Percentiles rank a stretch among this genome's conserved stretches.
Evolutionary conservation across 2,329 filamentous ascomycete genomes (phyloP).

Genomic region (Arachnopeziza araneosa): DNA sequence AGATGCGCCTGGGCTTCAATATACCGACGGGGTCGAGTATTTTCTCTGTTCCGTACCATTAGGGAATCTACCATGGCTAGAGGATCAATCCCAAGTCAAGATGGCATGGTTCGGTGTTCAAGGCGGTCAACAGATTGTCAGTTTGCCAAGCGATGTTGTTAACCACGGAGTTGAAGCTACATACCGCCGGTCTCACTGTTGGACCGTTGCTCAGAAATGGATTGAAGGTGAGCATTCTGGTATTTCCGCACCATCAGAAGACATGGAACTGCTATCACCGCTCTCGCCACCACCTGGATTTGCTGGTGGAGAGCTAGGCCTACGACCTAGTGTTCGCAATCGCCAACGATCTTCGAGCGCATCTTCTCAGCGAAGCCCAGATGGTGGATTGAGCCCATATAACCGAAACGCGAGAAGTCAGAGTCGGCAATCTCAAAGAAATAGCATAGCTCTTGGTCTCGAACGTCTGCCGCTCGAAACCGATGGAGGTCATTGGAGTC

Average conservation of each 20-base stretch:
- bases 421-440: slow-evolving; percentile 17
- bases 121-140: slow-evolving; percentile 57
- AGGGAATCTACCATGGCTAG: slow-evolving; percentile 67
- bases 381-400: not conserved
- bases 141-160: slow-evolving; percentile 56
- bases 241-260: not conserved
- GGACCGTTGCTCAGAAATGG: slow-evolving; percentile 60
- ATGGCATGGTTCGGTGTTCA: slow-evolving; percentile 72
- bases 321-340: slow-evolving; percentile 13
- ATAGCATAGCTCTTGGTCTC: slow-evolving; percentile 26
- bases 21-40: slow-evolving; percentile 70
- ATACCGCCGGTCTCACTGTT: slow-evolving; percentile 65
- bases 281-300: slow-evolving; percentile 13
- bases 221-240: slow-evolving; percentile 6
- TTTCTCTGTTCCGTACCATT: slow-evolving; percentile 74
- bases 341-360: slow-evolving; percentile 9
- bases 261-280: slow-evolving; percentile 1
- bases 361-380: not conserved
- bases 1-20: slow-evolving; percentile 65
- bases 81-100: slow-evolving; percentile 51
- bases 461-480: slow-evolving; percentile 25
- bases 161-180: slow-evolving; percentile 59
- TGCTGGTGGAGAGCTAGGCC: slow-evolving; percentile 14
- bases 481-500: not conserved
- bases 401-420: not conserved